These are phyloP conservation scores for Polytolypa hystricis DNA, from an alignment of 2,329 filamentous ascomycete genomes.

Conservation along the genomic window DNA sequence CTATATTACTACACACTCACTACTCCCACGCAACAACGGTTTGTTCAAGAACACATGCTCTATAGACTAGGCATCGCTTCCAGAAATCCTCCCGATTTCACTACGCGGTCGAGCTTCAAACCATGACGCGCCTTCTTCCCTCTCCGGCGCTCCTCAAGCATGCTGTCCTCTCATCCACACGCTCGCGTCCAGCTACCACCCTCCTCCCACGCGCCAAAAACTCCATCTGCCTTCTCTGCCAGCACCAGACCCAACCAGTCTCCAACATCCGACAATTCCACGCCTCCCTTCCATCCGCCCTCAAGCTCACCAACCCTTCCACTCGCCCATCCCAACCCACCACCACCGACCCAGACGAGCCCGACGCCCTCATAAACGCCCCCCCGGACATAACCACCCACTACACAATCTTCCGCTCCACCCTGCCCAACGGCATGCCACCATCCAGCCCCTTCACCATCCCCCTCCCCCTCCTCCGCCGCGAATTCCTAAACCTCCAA, in stretches of 20 bases:
- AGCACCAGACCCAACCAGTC: neutral
- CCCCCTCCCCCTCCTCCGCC: conserved; percentile 57
- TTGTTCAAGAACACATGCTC: too few relatives aligned
- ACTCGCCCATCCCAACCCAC: conserved; percentile 5
- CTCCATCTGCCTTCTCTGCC: conserved; percentile 4
- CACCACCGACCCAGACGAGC: conserved; percentile 1
- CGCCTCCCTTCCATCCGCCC: neutral
- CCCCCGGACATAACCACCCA: conserved; percentile 44
- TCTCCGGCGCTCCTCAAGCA: neutral
- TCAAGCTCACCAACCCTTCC: conserved; percentile 1
- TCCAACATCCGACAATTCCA: neutral
- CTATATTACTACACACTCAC: too few relatives aligned
- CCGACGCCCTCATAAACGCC: conserved; percentile 5
- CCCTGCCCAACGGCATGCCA: conserved; percentile 66
- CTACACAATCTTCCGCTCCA: conserved; percentile 80
- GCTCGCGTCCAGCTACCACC: neutral
- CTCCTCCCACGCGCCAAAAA: neutral
- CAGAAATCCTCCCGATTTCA: too few relatives aligned
- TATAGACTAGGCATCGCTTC: too few relatives aligned
- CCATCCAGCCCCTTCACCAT: conserved; percentile 66
- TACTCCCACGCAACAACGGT: too few relatives aligned
- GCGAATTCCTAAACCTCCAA: conserved; percentile 81
- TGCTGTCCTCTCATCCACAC: neutral
- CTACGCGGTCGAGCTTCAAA: too few relatives aligned
- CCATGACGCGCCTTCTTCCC: neutral